A percentile compares a stretch with the other conserved stretches of the same genome.
These are phyloP conservation scores for Penicillium digitatum DNA, from an alignment of 2,329 filamentous ascomycete genomes.

Conservation along the genomic window DNA sequence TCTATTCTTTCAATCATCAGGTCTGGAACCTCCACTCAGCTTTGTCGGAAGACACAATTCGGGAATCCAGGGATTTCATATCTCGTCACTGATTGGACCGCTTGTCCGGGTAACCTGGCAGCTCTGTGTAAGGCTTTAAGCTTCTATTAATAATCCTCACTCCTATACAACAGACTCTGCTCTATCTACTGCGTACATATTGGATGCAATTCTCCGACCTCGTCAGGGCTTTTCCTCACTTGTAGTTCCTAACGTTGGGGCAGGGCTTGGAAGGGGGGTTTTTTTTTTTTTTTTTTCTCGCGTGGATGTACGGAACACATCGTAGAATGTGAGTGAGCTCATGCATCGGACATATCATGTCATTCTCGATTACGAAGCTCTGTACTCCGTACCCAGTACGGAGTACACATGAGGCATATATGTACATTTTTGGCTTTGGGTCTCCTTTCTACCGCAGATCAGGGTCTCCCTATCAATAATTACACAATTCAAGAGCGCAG, in stretches of 20 bases:
- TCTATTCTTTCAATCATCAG: background rate
- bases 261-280: background rate
- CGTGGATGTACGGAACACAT: background rate
- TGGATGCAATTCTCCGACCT: background rate
- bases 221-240: background rate
- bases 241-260: conserved; percentile 11
- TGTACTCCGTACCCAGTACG: too few relatives aligned
- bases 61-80: conserved; percentile 10
- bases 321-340: background rate
- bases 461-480: background rate
- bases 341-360: background rate
- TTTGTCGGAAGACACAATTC: background rate
- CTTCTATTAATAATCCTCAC: conserved; percentile 9
- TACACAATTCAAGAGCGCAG: background rate
- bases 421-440: background rate
- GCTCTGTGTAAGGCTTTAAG: conserved; percentile 1
- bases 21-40: conserved; percentile 1
- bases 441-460: conserved; percentile 1
- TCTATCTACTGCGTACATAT: conserved; percentile 7
- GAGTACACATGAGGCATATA: conserved; percentile 5
- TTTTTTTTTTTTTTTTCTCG: background rate
- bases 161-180: conserved; percentile 3
- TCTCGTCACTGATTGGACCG: conserved; percentile 1
- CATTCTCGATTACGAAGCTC: background rate
- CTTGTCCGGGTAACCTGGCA: background rate